phyloP scores from a whole-genome alignment of 257 asterid species.

The Buddleja alternifolia region DNA sequence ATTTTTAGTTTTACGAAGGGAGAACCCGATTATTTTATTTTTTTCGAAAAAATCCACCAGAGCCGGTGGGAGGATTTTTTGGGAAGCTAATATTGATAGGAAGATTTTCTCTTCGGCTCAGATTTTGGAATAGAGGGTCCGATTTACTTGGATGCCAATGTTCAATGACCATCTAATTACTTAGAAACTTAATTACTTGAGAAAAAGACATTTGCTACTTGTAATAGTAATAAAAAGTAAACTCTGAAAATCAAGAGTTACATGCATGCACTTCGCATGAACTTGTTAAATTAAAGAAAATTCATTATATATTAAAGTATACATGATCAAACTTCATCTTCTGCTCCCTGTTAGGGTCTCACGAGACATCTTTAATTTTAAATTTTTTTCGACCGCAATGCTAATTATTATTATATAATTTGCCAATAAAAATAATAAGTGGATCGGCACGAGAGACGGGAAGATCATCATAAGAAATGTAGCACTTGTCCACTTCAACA shows the following conservation, averaged over 20 bases:
- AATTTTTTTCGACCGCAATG: not conserved
- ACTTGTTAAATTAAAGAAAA: not conserved
- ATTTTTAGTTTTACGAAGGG: too few relatives aligned
- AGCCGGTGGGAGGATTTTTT: too few relatives aligned
- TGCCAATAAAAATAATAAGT: not conserved
- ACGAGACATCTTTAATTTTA: slow-evolving; percentile 24
- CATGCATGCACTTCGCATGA: slow-evolving; percentile 26
- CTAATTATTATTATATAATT: not conserved
- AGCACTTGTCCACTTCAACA: slow-evolving; percentile 23
- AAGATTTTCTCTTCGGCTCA: too few relatives aligned
- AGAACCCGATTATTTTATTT: too few relatives aligned
- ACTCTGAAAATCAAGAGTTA: slow-evolving; percentile 22
- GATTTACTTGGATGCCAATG: too few relatives aligned
- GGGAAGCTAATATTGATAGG: too few relatives aligned
- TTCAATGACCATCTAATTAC: too few relatives aligned
- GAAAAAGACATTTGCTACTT: too few relatives aligned
- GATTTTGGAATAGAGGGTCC: too few relatives aligned
- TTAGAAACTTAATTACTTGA: too few relatives aligned
- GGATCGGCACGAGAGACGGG: not conserved
- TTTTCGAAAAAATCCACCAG: too few relatives aligned
- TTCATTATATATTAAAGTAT: slow-evolving; percentile 20
- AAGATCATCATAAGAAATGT: not conserved
- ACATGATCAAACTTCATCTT: not conserved
- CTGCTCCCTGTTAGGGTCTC: slow-evolving; percentile 32
- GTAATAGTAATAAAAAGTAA: not conserved